These are phyloP conservation scores for Paraphaeosphaeria minitans DNA, from an alignment of 2,329 filamentous ascomycete species.

Conservation along the genomic window DNA sequence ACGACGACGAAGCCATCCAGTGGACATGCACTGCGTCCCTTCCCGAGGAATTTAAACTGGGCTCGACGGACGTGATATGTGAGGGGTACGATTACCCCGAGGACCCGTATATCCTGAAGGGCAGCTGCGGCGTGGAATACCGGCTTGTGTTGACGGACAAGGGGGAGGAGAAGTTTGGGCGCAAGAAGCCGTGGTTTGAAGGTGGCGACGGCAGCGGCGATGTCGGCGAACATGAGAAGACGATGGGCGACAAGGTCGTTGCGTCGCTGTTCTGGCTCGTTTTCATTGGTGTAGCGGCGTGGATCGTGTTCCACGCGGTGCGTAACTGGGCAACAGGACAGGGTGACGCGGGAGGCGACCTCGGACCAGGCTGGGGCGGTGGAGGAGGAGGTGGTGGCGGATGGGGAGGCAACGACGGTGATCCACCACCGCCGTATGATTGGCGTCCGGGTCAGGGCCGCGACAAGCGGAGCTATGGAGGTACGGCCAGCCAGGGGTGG, in stretches of 20 bases:
- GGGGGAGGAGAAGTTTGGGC: constrained; percentile 74
- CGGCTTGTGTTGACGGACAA: constrained; percentile 75
- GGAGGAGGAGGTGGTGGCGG: constrained; percentile 50
- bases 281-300: constrained; percentile 64
- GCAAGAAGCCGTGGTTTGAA: constrained; percentile 51
- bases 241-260: constrained; percentile 34
- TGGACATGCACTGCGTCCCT: constrained; percentile 82
- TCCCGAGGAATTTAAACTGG: constrained; percentile 72
- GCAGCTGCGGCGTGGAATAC: constrained; percentile 93
- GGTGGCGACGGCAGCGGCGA: constrained; percentile 48
- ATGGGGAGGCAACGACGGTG: constrained; percentile 45
- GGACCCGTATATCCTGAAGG: constrained; percentile 86
- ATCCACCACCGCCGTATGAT: constrained; percentile 58
- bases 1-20: constrained; percentile 81
- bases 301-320: constrained; percentile 66
- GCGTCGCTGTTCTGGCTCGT: constrained; percentile 63
- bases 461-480: constrained; percentile 23
- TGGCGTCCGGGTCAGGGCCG: constrained; percentile 27
- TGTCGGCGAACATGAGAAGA: constrained; percentile 36
- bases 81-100: constrained; percentile 81
- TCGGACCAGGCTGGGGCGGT: constrained; percentile 44
- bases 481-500: constrained; percentile 57
- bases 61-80: constrained; percentile 86
- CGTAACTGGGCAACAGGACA: constrained; percentile 29
- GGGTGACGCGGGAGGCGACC: constrained; percentile 30